phyloP scores from a whole-genome alignment of 1,284 basidiomycete species.

The Tilletia setariae region DNA sequence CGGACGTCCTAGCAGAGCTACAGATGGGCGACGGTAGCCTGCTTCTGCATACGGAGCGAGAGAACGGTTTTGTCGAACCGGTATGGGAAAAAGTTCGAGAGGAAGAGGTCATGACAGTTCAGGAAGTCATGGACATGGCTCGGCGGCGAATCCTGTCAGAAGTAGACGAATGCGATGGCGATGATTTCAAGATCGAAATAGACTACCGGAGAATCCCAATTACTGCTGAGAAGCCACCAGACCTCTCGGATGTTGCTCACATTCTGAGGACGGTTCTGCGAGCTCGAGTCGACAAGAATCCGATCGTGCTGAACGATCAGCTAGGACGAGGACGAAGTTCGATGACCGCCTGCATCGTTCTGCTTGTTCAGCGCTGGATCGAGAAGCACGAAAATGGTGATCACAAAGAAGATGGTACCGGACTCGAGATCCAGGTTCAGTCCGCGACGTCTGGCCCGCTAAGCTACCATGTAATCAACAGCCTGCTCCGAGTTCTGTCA shows the following conservation, averaged over 20 bases:
- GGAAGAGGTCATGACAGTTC: slow-evolving; percentile 76
- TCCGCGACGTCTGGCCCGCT: slow-evolving; percentile 18
- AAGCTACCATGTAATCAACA: slow-evolving; percentile 66
- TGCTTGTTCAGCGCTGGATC: slow-evolving; percentile 85
- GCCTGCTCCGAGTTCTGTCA: slow-evolving; percentile 81
- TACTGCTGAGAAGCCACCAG: slow-evolving; percentile 64
- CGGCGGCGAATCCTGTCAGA: slow-evolving; percentile 26
- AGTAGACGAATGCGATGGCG: slow-evolving; percentile 62
- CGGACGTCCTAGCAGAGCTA: slow-evolving; percentile 82
- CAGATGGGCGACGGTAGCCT: slow-evolving; percentile 78
- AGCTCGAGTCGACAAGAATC: slow-evolving; percentile 67
- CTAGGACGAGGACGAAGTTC: slow-evolving; percentile 92
- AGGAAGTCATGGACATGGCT: slow-evolving; percentile 74
- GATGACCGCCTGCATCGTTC: slow-evolving; percentile 77
- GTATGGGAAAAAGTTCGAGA: slow-evolving; percentile 87
- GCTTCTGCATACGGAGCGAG: slow-evolving; percentile 82
- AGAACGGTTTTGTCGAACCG: slow-evolving; percentile 84
- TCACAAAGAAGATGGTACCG: slow-evolving; percentile 26
- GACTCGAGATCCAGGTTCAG: slow-evolving; percentile 26
- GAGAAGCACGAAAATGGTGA: slow-evolving; percentile 49
- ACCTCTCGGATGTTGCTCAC: slow-evolving; percentile 53
- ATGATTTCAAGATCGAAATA: slow-evolving; percentile 62
- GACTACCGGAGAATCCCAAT: slow-evolving; percentile 83
- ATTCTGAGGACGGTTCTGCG: slow-evolving; percentile 78
- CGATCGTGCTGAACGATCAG: slow-evolving; percentile 94